A percentile compares a stretch with the other conserved stretches of the same genome.
These are phyloP conservation scores for Colletotrichum agaves DNA, from an alignment of 2,329 filamentous ascomycete genomes.

Conservation along the genomic window DNA sequence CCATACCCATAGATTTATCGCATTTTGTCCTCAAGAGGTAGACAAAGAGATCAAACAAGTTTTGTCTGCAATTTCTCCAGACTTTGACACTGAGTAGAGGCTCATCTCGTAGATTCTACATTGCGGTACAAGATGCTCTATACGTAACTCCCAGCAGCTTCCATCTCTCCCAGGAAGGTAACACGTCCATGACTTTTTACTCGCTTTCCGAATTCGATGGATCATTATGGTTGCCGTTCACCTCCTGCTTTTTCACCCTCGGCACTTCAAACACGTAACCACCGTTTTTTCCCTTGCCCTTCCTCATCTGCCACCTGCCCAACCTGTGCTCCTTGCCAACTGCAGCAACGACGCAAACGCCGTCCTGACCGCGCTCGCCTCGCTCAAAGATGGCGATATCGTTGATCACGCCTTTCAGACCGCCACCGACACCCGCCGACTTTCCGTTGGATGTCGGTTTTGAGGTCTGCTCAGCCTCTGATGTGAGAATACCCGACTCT, in stretches of 20 bases:
- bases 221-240: constrained; percentile 49
- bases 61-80: constrained; percentile 14
- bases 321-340: constrained; percentile 88
- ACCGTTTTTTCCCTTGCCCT: constrained; percentile 75
- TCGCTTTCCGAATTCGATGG: constrained; percentile 38
- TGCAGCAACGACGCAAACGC: constrained; percentile 85
- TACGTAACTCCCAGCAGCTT: constrained; percentile 6
- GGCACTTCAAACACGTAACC: constrained; percentile 90
- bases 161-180: constrained; percentile 6
- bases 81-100: constrained; percentile 25
- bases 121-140: constrained; percentile 34
- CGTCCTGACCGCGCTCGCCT: constrained; percentile 79
- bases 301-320: constrained; percentile 79
- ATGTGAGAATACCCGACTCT: constrained; percentile 70
- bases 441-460: constrained; percentile 33
- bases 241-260: constrained; percentile 46
- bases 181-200: constrained; percentile 26
- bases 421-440: constrained; percentile 40
- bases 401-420: constrained; percentile 80
- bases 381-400: constrained; percentile 89
- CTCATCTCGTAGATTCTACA: constrained; percentile 32
- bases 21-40: constrained; percentile 2
- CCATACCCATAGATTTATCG: constrained; percentile 25
- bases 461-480: constrained; percentile 34
- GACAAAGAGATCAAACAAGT: not conserved